Evolutionary conservation across 352 stramenopile species (phyloP).

Genomic region (Phytophthora hybrid): DNA sequence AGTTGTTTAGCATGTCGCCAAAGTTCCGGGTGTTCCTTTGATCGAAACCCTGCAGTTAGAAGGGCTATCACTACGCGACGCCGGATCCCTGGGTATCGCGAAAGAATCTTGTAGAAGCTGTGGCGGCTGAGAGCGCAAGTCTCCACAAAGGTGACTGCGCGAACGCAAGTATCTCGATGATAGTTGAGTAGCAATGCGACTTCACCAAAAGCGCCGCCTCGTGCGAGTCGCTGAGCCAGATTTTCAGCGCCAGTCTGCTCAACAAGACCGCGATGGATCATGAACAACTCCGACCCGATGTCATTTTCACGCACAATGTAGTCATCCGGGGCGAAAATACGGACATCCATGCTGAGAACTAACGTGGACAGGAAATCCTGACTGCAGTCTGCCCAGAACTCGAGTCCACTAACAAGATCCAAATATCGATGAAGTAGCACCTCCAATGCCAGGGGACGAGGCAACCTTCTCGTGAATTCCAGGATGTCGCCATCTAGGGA

Average conservation of each 20-base stretch:
- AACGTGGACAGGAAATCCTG: background rate
- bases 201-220: background rate
- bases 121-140: background rate
- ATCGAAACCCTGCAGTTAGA: background rate
- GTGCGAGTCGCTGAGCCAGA: background rate
- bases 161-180: background rate
- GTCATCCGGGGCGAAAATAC: background rate
- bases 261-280: background rate
- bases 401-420: background rate
- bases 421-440: background rate
- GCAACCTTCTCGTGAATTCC: background rate
- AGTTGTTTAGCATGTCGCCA: background rate
- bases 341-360: background rate
- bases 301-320: background rate
- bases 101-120: background rate
- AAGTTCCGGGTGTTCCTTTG: background rate
- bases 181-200: background rate
- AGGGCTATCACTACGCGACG: background rate
- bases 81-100: background rate
- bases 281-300: background rate
- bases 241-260: slow-evolving; percentile 1
- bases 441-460: background rate
- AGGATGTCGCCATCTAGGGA: background rate
- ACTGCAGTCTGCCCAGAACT: background rate
- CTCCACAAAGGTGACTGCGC: background rate